Conservation (phyloP, 345 rosid species). For the Odontarrhena argentea region DNA sequence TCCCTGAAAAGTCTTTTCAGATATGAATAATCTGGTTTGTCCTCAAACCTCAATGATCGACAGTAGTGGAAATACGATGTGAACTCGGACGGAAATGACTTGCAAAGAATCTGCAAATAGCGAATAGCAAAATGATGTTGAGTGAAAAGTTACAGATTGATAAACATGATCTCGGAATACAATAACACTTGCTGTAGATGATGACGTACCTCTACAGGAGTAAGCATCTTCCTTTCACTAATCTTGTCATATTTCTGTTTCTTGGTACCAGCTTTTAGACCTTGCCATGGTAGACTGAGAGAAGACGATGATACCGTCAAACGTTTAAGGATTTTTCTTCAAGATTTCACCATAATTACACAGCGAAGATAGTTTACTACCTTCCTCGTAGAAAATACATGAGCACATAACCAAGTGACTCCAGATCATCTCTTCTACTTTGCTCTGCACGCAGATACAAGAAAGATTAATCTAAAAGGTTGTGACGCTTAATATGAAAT, state of each 20-base stretch:
- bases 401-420: slow-evolving; percentile 92
- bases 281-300: slow-evolving; percentile 96
- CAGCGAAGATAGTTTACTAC: slow-evolving; percentile 42
- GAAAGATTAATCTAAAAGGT: neutral
- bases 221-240: slow-evolving; percentile 88
- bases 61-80: slow-evolving; percentile 94
- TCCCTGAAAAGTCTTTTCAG: slow-evolving; percentile 91
- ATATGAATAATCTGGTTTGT: slow-evolving; percentile 95
- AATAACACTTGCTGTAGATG: neutral
- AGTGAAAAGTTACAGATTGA: slow-evolving; percentile 8
- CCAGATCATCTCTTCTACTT: slow-evolving; percentile 94
- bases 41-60: slow-evolving; percentile 93
- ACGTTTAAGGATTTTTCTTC: neutral
- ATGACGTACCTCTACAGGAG: slow-evolving; percentile 74
- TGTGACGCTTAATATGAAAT: neutral
- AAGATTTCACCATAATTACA: neutral
- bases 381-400: slow-evolving; percentile 96
- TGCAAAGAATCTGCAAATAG: slow-evolving; percentile 74
- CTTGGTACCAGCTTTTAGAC: slow-evolving; percentile 88
- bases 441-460: slow-evolving; percentile 61
- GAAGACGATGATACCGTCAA: slow-evolving; percentile 5
- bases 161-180: neutral
- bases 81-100: slow-evolving; percentile 82
- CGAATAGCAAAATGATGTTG: neutral
- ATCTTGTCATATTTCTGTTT: slow-evolving; percentile 96